Conservation (phyloP, 257 asterid species). For the Schizonepeta tenuifolia region DNA sequence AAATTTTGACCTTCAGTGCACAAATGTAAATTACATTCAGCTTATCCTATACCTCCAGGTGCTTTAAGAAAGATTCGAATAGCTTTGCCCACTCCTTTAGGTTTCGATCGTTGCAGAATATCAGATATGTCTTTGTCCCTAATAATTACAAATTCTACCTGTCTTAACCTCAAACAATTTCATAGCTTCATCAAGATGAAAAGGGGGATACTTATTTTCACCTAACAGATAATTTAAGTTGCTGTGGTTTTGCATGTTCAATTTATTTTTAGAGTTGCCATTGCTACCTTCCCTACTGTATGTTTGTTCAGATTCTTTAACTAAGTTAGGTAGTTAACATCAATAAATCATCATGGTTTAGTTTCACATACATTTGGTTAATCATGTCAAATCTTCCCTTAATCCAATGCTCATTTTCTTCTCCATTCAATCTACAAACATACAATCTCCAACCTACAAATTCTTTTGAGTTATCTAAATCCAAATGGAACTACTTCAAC, state of each 20-base stretch:
- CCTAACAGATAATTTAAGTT: no score
- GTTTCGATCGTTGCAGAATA: background rate
- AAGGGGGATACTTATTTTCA: no score
- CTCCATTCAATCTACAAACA: no score
- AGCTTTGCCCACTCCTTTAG: background rate
- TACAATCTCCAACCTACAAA: no score
- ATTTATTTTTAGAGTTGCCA: background rate
- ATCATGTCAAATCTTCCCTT: no score
- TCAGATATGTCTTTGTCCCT: background rate
- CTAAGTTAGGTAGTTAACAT: background rate
- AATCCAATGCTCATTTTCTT: no score
- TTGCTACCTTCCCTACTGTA: background rate
- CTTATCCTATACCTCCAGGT: background rate
- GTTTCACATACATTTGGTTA: background rate
- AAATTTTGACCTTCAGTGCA: background rate
- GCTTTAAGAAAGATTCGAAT: conserved; percentile 1
- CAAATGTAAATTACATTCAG: background rate
- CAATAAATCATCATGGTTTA: background rate
- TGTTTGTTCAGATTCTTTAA: background rate
- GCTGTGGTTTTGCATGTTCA: background rate
- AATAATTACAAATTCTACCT: background rate
- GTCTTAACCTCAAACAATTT: background rate
- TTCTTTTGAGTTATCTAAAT: background rate
- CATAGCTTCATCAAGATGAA: no score
- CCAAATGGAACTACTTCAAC: conserved; percentile 20